Evolutionary conservation across 768 basidiomycete genomes (phyloP).

Genomic region (Lactarius hatsudake): DNA sequence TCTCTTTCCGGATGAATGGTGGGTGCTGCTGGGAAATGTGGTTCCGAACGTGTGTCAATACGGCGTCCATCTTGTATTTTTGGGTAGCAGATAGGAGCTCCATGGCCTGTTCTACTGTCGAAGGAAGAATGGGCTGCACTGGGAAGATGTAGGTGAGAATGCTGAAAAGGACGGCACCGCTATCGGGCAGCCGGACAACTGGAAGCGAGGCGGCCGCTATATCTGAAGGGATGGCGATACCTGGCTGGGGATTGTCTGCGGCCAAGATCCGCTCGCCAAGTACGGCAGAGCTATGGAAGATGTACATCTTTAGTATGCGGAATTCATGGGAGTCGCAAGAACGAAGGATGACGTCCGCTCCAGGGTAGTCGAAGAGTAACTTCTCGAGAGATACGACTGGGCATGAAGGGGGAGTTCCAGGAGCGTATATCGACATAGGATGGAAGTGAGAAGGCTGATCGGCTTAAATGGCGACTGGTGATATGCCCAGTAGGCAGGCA

Average conservation of each 20-base stretch:
- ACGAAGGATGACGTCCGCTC: constrained; percentile 45
- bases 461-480: not conserved
- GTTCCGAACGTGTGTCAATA: constrained; percentile 2
- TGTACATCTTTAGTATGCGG: constrained; percentile 43
- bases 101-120: not conserved
- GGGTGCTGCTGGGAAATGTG: not conserved
- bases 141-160: constrained; percentile 13
- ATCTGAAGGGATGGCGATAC: not conserved
- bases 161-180: not conserved
- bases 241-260: not conserved
- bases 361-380: constrained; percentile 39
- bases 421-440: not conserved
- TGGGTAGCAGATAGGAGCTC: constrained; percentile 7
- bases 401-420: not conserved
- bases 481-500: not conserved
- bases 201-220: not conserved
- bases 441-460: not conserved
- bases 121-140: constrained; percentile 2
- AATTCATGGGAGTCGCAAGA: constrained; percentile 44
- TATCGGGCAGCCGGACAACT: not conserved
- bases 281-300: constrained; percentile 43
- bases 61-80: constrained; percentile 8
- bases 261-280: constrained; percentile 33
- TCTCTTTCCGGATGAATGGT: not conserved
- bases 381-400: not conserved